These are phyloP conservation scores for Pseudogymnoascus destructans DNA, from an alignment of 2,329 filamentous ascomycete species.

Conservation along the genomic window DNA sequence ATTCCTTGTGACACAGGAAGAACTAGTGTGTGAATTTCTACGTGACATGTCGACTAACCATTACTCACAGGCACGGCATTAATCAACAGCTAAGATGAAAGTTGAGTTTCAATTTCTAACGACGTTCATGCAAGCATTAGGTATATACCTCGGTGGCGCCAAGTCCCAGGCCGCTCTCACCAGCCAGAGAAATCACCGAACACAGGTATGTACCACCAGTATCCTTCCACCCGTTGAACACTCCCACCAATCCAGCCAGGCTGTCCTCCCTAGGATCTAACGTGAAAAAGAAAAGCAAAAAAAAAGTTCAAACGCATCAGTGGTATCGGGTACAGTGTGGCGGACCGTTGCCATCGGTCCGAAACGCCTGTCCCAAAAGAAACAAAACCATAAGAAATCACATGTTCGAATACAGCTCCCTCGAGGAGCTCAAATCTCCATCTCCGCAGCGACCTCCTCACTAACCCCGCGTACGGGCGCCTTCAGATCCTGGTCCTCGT, in stretches of 20 bases:
- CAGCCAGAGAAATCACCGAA: slow-evolving; percentile 7
- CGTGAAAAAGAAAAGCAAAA: background rate
- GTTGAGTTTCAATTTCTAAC: slow-evolving; percentile 5
- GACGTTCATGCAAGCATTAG: background rate
- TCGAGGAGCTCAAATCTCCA: slow-evolving; percentile 37
- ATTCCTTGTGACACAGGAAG: slow-evolving; percentile 9
- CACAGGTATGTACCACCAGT: slow-evolving; percentile 3
- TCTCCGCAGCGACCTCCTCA: slow-evolving; percentile 47
- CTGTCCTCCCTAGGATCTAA: slow-evolving; percentile 3
- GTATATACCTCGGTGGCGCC: slow-evolving; percentile 7
- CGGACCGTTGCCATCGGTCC: slow-evolving; percentile 9
- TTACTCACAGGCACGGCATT: background rate
- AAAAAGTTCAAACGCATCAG: background rate
- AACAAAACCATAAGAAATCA: slow-evolving; percentile 5
- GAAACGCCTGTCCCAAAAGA: slow-evolving; percentile 9
- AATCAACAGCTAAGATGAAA: background rate
- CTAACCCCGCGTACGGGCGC: slow-evolving; percentile 38
- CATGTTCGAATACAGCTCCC: slow-evolving; percentile 1
- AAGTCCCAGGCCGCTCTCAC: slow-evolving; percentile 2
- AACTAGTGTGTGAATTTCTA: slow-evolving; percentile 9
- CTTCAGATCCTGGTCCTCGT: slow-evolving; percentile 20
- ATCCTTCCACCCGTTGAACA: slow-evolving; percentile 1
- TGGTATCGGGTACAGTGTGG: slow-evolving; percentile 8
- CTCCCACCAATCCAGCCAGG: background rate
- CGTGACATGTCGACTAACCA: slow-evolving; percentile 1